phyloP scores from a whole-genome alignment of 208 protist genomes.

The Leptomonas seymouri region DNA sequence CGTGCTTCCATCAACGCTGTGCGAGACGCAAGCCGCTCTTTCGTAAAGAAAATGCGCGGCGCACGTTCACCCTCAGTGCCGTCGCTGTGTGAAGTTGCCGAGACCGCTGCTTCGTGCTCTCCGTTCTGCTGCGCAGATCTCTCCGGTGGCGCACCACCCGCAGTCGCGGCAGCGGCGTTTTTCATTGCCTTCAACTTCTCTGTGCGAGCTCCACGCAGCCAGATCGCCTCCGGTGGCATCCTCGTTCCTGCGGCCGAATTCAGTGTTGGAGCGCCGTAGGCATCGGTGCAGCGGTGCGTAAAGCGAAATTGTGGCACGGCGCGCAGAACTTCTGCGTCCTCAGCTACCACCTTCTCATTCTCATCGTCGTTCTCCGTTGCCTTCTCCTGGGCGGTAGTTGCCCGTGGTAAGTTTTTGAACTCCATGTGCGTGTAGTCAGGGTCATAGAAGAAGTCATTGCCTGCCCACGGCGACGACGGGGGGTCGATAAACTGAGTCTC shows the following conservation, averaged over 20 bases:
- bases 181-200: no score
- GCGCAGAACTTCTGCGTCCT: slow-evolving; percentile 15
- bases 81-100: background rate
- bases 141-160: slow-evolving; percentile 10
- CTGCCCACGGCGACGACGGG: slow-evolving; percentile 24
- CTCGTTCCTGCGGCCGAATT: background rate
- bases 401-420: slow-evolving; percentile 12
- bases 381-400: background rate
- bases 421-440: slow-evolving; percentile 32
- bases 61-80: slow-evolving; percentile 2
- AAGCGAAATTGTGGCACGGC: slow-evolving; percentile 28
- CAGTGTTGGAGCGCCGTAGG: slow-evolving; percentile 6
- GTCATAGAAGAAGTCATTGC: slow-evolving; percentile 20
- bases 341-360: background rate
- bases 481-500: slow-evolving; percentile 18
- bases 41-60: slow-evolving; percentile 34
- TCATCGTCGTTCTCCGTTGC: background rate
- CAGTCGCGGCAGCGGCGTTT: no score
- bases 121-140: background rate
- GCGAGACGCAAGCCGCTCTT: slow-evolving; percentile 29
- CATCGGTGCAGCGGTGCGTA: slow-evolving; percentile 4
- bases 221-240: slow-evolving; percentile 10
- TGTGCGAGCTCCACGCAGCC: slow-evolving; percentile 6
- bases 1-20: slow-evolving; percentile 30
- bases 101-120: background rate